Evolutionary conservation across 225 moss, liverwort and hornwort genomes (phyloP).

Genomic region (Polytrichum commune): DNA sequence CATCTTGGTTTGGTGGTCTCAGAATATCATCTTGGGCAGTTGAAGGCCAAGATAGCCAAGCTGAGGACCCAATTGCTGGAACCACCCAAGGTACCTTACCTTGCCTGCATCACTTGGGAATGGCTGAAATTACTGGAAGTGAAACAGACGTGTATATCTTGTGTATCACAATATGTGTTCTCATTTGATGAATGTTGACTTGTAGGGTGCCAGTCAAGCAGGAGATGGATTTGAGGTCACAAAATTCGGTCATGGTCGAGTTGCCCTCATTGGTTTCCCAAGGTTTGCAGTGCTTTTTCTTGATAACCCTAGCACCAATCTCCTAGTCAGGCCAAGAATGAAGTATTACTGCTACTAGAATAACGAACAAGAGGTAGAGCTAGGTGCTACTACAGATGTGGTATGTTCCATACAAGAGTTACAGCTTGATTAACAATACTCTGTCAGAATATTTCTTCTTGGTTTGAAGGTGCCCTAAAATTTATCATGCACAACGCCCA

Average conservation of each 20-base stretch:
- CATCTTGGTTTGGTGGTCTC: constrained; percentile 17
- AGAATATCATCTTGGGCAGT: constrained; percentile 98
- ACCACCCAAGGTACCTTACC: constrained; percentile 72
- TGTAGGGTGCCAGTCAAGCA: constrained; percentile 79
- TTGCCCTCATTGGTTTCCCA: constrained; percentile 95
- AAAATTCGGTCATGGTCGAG: constrained; percentile 96
- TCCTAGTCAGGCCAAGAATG: too few relatives aligned
- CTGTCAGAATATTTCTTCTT: too few relatives aligned
- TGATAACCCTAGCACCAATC: neutral
- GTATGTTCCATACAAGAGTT: too few relatives aligned
- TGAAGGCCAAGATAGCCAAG: constrained; percentile 99
- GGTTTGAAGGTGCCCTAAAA: too few relatives aligned
- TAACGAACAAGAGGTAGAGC: too few relatives aligned
- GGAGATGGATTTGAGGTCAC: constrained; percentile 99
- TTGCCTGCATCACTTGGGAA: neutral
- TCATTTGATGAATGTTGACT: constrained; percentile 4
- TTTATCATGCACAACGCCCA: too few relatives aligned
- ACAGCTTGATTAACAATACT: too few relatives aligned
- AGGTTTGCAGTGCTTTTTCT: constrained; percentile 41
- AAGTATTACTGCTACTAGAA: too few relatives aligned
- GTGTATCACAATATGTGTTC: too few relatives aligned
- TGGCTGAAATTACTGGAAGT: too few relatives aligned
- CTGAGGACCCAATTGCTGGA: constrained; percentile 98
- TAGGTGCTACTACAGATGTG: too few relatives aligned
- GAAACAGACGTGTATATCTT: too few relatives aligned